A percentile compares a stretch with the other conserved stretches of the same genome.
Conservation (phyloP, 2,329 filamentous ascomycete species). For the Apiospora phragmitis region DNA sequence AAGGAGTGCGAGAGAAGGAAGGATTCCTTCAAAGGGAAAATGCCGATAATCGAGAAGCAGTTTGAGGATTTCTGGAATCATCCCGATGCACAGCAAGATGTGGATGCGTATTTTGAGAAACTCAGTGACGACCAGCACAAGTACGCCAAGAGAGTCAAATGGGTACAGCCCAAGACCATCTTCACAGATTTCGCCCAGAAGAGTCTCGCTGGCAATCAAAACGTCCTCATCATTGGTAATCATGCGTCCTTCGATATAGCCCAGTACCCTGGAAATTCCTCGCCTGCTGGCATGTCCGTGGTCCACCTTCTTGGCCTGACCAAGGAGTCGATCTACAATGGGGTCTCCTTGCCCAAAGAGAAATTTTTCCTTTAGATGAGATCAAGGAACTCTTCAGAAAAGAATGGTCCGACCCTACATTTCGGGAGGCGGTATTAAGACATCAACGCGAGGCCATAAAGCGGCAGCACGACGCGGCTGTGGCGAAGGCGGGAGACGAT, state of each 20-base stretch:
- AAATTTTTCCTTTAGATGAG: slow-evolving; percentile 18
- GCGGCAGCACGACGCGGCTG: background rate
- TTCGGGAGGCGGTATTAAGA: slow-evolving; percentile 12
- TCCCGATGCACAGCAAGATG: slow-evolving; percentile 15
- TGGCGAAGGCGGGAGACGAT: background rate
- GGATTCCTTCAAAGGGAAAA: slow-evolving; percentile 20
- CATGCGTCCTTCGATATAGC: slow-evolving; percentile 20
- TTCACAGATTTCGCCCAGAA: slow-evolving; percentile 17
- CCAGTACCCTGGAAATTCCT: slow-evolving; percentile 17
- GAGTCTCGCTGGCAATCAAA: slow-evolving; percentile 9
- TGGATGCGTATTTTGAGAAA: slow-evolving; percentile 15
- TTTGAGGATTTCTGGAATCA: slow-evolving; percentile 15
- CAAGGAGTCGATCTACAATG: slow-evolving; percentile 23
- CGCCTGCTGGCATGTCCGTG: slow-evolving; percentile 23
- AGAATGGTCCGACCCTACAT: background rate
- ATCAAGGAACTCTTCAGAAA: slow-evolving; percentile 19
- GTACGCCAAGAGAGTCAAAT: background rate
- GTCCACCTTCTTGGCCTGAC: slow-evolving; percentile 25
- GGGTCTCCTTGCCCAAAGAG: slow-evolving; percentile 16
- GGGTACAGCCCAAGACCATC: slow-evolving; percentile 16
- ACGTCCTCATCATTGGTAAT: slow-evolving; percentile 21
- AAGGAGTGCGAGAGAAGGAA: slow-evolving; percentile 9
- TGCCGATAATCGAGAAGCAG: slow-evolving; percentile 14
- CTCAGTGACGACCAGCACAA: slow-evolving; percentile 9
- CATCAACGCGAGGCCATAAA: slow-evolving; percentile 19